Conservation (phyloP, 371 early-diverging fungal genomes). For the Mucor mucedo region DNA sequence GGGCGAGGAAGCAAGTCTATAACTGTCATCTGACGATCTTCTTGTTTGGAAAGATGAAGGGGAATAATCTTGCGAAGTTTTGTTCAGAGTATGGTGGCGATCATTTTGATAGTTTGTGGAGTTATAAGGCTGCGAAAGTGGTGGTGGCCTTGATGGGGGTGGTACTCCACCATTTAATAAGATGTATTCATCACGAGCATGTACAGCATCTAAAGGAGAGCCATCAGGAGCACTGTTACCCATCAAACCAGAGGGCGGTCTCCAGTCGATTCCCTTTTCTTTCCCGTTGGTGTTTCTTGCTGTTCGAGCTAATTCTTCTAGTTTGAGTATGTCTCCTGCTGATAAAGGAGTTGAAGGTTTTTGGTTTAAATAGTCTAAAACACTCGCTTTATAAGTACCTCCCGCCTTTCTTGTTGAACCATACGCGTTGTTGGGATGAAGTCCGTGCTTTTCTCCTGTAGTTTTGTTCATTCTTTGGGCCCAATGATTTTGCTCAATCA, state of each 20-base stretch:
- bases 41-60: not conserved
- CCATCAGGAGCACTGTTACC: slow-evolving; percentile 23
- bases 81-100: slow-evolving; percentile 4
- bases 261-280: slow-evolving; percentile 43
- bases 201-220: slow-evolving; percentile 27
- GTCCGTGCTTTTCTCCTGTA: slow-evolving; percentile 26
- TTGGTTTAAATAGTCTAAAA: slow-evolving; percentile 45
- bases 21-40: slow-evolving; percentile 41
- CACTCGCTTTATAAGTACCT: slow-evolving; percentile 44
- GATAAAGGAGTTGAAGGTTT: slow-evolving; percentile 51
- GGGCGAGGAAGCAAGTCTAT: slow-evolving; percentile 37
- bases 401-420: slow-evolving; percentile 29
- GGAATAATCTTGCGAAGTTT: slow-evolving; percentile 12
- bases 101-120: not conserved
- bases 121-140: slow-evolving; percentile 12
- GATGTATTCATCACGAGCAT: slow-evolving; percentile 40
- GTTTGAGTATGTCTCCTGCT: slow-evolving; percentile 47
- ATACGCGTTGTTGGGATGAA: slow-evolving; percentile 3
- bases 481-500: slow-evolving; percentile 10
- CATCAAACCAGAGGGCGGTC: slow-evolving; percentile 52
- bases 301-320: slow-evolving; percentile 50
- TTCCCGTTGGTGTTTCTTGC: slow-evolving; percentile 35
- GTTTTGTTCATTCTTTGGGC: slow-evolving; percentile 52
- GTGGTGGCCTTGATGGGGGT: slow-evolving; percentile 39
- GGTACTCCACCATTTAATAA: slow-evolving; percentile 38